Evolutionary conservation across 2,329 filamentous ascomycete genomes (phyloP).

Genomic region (Microcyclosporella mali): DNA sequence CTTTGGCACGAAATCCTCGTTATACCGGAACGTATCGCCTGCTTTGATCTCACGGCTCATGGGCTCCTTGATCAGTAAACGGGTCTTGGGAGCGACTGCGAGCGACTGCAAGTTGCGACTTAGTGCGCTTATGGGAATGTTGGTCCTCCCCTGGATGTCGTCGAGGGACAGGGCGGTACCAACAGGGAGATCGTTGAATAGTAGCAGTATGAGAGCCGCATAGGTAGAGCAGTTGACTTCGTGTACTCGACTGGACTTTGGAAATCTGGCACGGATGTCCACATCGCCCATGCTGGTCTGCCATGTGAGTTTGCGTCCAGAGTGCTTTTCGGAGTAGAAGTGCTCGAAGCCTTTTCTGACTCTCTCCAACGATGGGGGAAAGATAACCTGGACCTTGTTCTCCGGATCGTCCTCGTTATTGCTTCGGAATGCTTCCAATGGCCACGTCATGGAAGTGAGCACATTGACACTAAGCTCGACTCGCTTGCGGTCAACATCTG

Average conservation of each 20-base stretch:
- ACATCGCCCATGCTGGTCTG: constrained; percentile 69
- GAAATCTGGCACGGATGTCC: constrained; percentile 76
- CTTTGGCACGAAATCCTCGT: constrained; percentile 73
- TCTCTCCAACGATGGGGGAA: constrained; percentile 65
- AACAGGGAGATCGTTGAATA: constrained; percentile 72
- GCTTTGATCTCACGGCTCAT: constrained; percentile 69
- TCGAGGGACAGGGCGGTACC: constrained; percentile 54
- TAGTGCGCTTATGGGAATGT: constrained; percentile 69
- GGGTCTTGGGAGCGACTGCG: constrained; percentile 74
- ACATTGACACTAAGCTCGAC: constrained; percentile 80
- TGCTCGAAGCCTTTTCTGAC: constrained; percentile 80
- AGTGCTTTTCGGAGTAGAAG: constrained; percentile 82
- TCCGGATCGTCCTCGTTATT: constrained; percentile 48
- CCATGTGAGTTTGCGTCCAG: constrained; percentile 85
- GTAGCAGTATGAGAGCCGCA: constrained; percentile 78
- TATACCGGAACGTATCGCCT: constrained; percentile 75
- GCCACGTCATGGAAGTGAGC: constrained; percentile 92
- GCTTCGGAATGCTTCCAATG: constrained; percentile 73
- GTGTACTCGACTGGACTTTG: constrained; percentile 59
- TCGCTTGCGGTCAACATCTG: constrained; percentile 52
- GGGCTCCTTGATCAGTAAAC: constrained; percentile 74
- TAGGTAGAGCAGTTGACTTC: constrained; percentile 91
- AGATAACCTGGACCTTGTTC: constrained; percentile 56
- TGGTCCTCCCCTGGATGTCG: constrained; percentile 76
- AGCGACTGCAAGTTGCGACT: constrained; percentile 73